A percentile compares a stretch with the other conserved stretches of the same genome.
Conservation (phyloP, 2,329 filamentous ascomycete genomes). For the Emmonsia crescens region DNA sequence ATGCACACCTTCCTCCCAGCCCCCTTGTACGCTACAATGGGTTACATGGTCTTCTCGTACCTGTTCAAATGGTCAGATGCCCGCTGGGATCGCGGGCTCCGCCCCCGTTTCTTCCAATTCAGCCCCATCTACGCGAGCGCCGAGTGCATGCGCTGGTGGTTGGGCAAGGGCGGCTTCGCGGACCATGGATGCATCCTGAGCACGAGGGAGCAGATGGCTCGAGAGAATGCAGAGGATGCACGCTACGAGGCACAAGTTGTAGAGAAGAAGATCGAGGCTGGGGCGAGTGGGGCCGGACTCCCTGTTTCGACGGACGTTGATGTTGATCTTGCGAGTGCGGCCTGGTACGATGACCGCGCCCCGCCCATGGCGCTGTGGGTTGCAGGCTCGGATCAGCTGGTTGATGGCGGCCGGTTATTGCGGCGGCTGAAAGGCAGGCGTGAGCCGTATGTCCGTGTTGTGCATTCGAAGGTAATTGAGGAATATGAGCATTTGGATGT, state of each 20-base stretch:
- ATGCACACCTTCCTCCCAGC: conserved; percentile 60
- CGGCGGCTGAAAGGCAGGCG: conserved; percentile 62
- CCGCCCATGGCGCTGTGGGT: conserved; percentile 87
- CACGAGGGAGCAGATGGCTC: conserved; percentile 60
- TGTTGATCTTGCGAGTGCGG: conserved; percentile 27
- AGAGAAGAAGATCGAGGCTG: neutral
- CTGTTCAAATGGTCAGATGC: conserved; percentile 79
- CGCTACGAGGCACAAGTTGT: conserved; percentile 1
- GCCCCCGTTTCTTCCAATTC: conserved; percentile 82
- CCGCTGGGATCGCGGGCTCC: conserved; percentile 71
- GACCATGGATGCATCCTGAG: conserved; percentile 78
- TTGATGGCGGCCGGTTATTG: conserved; percentile 68
- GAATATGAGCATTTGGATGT: conserved; percentile 92
- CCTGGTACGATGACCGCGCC: conserved; percentile 72
- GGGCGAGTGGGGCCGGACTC: neutral
- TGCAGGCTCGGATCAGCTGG: conserved; percentile 68
- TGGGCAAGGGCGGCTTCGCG: conserved; percentile 75
- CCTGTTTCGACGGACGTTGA: neutral
- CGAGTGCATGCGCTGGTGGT: conserved; percentile 93
- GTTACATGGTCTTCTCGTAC: conserved; percentile 81
- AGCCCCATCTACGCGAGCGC: conserved; percentile 81
- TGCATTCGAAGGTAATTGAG: conserved; percentile 72
- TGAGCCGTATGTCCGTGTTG: conserved; percentile 70
- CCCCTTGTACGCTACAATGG: conserved; percentile 64
- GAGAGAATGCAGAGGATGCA: conserved; percentile 39